Evolutionary conservation across 169 alveolate species (phyloP).

Genomic region (Cryptosporidium ubiquitum): DNA sequence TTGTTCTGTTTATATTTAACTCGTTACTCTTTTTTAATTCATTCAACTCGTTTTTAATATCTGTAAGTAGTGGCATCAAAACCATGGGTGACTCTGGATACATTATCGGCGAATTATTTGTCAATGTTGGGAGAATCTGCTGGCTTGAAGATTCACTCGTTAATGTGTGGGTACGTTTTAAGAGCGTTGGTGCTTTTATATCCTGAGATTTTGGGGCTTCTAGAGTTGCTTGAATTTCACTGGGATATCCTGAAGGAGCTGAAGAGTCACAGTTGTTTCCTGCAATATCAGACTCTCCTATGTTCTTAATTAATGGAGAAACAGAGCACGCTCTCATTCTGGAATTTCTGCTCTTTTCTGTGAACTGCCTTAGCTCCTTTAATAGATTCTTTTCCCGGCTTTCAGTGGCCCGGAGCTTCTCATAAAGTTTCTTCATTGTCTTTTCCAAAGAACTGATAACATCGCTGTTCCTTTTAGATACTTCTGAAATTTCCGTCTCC

Average conservation of each 20-base stretch:
- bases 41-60: constrained; percentile 50
- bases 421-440: constrained; percentile 48
- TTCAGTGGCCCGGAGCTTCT: constrained; percentile 56
- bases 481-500: neutral
- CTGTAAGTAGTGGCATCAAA: constrained; percentile 65
- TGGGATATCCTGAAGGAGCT: neutral
- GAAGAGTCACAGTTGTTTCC: neutral
- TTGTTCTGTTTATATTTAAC: neutral
- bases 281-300: neutral
- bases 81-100: constrained; percentile 72
- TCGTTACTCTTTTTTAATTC: constrained; percentile 47
- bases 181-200: neutral
- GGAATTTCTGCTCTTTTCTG: constrained; percentile 33
- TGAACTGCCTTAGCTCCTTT: constrained; percentile 47
- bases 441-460: constrained; percentile 35
- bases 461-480: constrained; percentile 10
- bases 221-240: neutral
- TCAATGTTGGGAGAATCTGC: constrained; percentile 33
- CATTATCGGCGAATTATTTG: constrained; percentile 47
- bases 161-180: neutral
- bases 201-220: neutral
- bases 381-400: constrained; percentile 39
- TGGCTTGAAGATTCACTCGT: neutral
- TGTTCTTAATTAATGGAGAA: neutral
- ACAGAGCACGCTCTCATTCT: neutral